Conservation (phyloP, 371 early-diverging fungal species). For the Sporodiniella umbellata region DNA sequence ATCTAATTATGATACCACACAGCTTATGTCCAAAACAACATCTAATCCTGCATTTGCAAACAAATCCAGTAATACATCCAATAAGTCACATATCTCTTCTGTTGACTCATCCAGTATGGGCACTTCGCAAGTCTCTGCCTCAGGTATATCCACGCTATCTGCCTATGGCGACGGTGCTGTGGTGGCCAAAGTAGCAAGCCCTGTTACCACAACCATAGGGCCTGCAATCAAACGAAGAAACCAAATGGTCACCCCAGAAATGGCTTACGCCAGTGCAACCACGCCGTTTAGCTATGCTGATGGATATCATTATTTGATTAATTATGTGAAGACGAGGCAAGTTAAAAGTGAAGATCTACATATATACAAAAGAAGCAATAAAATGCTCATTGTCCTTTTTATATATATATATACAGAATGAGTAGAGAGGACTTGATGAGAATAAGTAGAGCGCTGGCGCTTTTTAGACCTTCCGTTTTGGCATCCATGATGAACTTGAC, state of each 20-base stretch:
- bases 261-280: constrained; percentile 51
- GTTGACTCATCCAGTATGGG: constrained; percentile 30
- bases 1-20: constrained; percentile 5
- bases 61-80: constrained; percentile 5
- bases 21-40: not conserved
- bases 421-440: constrained; percentile 83
- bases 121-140: constrained; percentile 30
- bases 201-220: constrained; percentile 21
- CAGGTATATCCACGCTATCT: constrained; percentile 34
- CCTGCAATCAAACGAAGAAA: constrained; percentile 27
- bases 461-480: constrained; percentile 89
- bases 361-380: constrained; percentile 5
- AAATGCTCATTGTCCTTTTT: constrained; percentile 2
- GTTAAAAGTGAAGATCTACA: too few relatives aligned
- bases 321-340: constrained; percentile 73
- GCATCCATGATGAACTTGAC: constrained; percentile 89
- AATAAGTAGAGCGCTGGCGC: constrained; percentile 84
- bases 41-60: not conserved
- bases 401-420: constrained; percentile 57
- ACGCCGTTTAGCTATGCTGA: constrained; percentile 81
- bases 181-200: constrained; percentile 41
- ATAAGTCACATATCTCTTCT: constrained; percentile 15
- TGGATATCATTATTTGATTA: constrained; percentile 82
- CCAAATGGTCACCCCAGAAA: constrained; percentile 39
- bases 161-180: constrained; percentile 45